Base-by-base conservation (phyloP, 495 filamentous ascomycete species). In the Rostrohypoxylon terebratum region DNA sequence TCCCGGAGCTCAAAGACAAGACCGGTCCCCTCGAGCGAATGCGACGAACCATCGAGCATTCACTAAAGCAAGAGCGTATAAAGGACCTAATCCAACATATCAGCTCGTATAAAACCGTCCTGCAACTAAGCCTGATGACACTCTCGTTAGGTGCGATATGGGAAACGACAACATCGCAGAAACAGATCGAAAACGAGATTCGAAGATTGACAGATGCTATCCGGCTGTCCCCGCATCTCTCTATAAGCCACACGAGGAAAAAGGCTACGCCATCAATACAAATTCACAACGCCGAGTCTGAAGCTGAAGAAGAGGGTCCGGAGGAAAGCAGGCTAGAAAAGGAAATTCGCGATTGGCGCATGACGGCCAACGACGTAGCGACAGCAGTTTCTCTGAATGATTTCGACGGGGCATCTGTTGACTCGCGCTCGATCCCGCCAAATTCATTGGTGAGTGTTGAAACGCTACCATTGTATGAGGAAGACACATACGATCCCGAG, bases 41-140 rank as follows among this genome's bases (percentile, higher is more conserved):
- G 18, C 50, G 28, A 48, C 63, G 28, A 7, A 71, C 36, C 31
- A 34, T 77, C 9, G 53, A 68, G 21, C 34, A 59, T 11, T 59
- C 21, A 0, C 23, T 77, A 0, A 74, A 72, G 20, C 54, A 68
- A 23, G 66, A 76, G 31, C 66, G 66, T 5, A 50, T 62, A 4
- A 59, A 50, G 18, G 47, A 77, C 20, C 40, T 75, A 3, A n/a
- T 68, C n/a, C 59, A 63, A 20, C 72, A 60, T 23, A 65, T 77
- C 33, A 38, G 13, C 23, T 73, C 75, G 33, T 75, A 77, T 23
- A 70, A 60, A 13, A 51, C 57, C 36, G 31, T 77, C 38, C 48
- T 77, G 6, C 69, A 77, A 7, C 20, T 77, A 10, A 77, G 72
- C 60, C 33, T 77, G 9, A 61, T 36, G 8, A 73, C 66, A 10